phyloP scores from a whole-genome alignment of 2,329 filamentous ascomycete genomes.

The Pestalotiopsis sp. region DNA sequence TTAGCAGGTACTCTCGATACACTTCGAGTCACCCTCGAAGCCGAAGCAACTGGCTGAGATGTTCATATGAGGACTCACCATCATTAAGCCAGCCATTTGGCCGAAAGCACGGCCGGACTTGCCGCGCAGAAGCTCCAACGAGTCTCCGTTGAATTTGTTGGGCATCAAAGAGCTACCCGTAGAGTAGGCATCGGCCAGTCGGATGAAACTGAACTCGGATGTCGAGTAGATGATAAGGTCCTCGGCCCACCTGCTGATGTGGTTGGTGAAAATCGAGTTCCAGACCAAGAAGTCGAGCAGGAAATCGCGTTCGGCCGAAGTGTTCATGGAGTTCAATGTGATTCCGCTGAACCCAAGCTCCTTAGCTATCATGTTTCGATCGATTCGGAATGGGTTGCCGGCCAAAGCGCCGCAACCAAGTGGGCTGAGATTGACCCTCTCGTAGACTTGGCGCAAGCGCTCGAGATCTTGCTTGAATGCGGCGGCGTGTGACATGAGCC shows the following conservation, averaged over 20 bases:
- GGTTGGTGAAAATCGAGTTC: constrained; percentile 75
- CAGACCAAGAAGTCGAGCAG: constrained; percentile 81
- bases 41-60: constrained; percentile 19
- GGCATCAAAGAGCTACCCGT: constrained; percentile 61
- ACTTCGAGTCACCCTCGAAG: constrained; percentile 22
- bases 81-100: constrained; percentile 67
- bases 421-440: constrained; percentile 65
- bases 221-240: constrained; percentile 84
- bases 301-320: constrained; percentile 79
- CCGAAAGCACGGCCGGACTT: constrained; percentile 78
- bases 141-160: constrained; percentile 77
- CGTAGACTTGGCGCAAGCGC: constrained; percentile 66
- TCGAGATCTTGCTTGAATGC: constrained; percentile 69
- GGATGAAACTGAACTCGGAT: constrained; percentile 75
- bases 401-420: constrained; percentile 73
- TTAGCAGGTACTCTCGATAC: constrained; percentile 30
- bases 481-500: constrained; percentile 69
- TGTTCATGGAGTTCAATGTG: constrained; percentile 70
- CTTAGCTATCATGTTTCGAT: constrained; percentile 69
- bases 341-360: constrained; percentile 74
- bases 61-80: constrained; percentile 37
- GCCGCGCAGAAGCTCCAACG: constrained; percentile 70
- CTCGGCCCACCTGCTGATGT: constrained; percentile 80
- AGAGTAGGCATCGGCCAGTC: constrained; percentile 76
- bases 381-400: constrained; percentile 75